phyloP scores from a whole-genome alignment of 805 yeast genomes.

The Spathaspora boniae region DNA sequence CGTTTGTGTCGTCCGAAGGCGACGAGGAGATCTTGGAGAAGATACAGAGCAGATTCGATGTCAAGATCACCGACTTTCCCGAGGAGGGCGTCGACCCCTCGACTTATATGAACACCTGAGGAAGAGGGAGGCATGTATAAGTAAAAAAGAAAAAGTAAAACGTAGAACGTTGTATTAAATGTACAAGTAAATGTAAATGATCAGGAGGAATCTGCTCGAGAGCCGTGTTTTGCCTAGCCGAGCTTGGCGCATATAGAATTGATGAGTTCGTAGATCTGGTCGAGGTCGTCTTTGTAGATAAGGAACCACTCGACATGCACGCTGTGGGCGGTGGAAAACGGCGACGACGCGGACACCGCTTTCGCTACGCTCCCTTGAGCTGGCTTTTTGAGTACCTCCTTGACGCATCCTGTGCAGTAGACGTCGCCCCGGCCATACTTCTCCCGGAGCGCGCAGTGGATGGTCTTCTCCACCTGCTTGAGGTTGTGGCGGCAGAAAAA shows the following conservation, averaged over 20 bases:
- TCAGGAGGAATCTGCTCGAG: too few species aligned
- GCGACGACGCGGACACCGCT: slow-evolving; percentile 6
- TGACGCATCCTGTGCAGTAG: slow-evolving; percentile 44
- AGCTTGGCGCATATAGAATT: slow-evolving; percentile 20
- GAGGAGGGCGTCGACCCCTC: slow-evolving; percentile 98
- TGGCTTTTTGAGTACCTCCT: slow-evolving; percentile 3
- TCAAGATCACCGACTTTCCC: slow-evolving; percentile 91
- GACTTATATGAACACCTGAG: slow-evolving; percentile 93
- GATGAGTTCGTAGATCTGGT: slow-evolving; percentile 27
- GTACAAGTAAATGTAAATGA: too few species aligned
- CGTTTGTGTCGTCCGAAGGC: slow-evolving; percentile 79
- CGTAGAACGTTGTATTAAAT: too few species aligned
- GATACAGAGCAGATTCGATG: slow-evolving; percentile 97
- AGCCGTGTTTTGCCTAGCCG: slow-evolving; percentile 2
- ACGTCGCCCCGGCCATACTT: slow-evolving; percentile 48
- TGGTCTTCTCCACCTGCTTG: slow-evolving; percentile 34
- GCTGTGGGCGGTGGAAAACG: slow-evolving; percentile 17
- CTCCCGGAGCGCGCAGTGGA: slow-evolving; percentile 37
- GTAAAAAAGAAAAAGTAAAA: too few species aligned
- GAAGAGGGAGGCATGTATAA: too few species aligned
- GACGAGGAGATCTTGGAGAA: slow-evolving; percentile 88
- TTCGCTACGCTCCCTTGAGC: slow-evolving; percentile 1
- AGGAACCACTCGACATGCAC: slow-evolving; percentile 57
- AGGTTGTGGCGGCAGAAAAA: slow-evolving; percentile 31
- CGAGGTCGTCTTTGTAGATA: slow-evolving; percentile 42